phyloP scores from a whole-genome alignment of 1,284 basidiomycete genomes.

The Malassezia japonica region DNA sequence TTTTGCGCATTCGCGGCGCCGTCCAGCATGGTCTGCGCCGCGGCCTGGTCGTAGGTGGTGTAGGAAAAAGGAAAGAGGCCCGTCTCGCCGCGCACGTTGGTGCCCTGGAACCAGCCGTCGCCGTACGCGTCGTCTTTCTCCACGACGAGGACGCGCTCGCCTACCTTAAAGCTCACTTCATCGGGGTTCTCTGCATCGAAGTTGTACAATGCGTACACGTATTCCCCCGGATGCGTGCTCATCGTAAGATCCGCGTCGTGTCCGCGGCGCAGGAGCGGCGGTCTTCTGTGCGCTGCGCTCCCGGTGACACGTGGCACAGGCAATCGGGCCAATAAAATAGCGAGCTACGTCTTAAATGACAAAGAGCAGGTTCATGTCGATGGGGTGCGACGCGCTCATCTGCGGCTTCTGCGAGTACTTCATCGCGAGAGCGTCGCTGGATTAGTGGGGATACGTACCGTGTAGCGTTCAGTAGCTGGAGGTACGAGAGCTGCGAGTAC shows the following conservation, averaged over 20 bases:
- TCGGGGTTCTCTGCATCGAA: constrained; percentile 87
- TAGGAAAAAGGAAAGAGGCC: constrained; percentile 89
- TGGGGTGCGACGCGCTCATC: constrained; percentile 48
- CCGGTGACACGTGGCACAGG: constrained; percentile 1
- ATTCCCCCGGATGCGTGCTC: constrained; percentile 25
- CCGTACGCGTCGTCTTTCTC: constrained; percentile 88
- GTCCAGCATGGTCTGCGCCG: constrained; percentile 22
- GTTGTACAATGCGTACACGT: constrained; percentile 61
- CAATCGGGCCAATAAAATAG: neutral
- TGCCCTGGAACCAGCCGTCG: constrained; percentile 97
- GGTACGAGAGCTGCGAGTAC: constrained; percentile 41
- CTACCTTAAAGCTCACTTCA: constrained; percentile 75
- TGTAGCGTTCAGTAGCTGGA: constrained; percentile 41
- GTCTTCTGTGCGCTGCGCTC: neutral
- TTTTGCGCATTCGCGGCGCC: too few relatives aligned
- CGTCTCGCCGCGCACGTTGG: constrained; percentile 66
- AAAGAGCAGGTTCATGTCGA: constrained; percentile 44
- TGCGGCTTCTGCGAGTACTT: constrained; percentile 48
- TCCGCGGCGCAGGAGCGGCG: neutral
- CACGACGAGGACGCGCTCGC: constrained; percentile 76
- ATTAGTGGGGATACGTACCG: constrained; percentile 31
- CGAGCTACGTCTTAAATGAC: constrained; percentile 24
- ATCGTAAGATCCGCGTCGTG: neutral
- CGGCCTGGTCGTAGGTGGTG: constrained; percentile 52
- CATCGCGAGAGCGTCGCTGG: constrained; percentile 35